phyloP scores from a whole-genome alignment of 2,329 filamentous ascomycete species.

The Clonostachys solani region DNA sequence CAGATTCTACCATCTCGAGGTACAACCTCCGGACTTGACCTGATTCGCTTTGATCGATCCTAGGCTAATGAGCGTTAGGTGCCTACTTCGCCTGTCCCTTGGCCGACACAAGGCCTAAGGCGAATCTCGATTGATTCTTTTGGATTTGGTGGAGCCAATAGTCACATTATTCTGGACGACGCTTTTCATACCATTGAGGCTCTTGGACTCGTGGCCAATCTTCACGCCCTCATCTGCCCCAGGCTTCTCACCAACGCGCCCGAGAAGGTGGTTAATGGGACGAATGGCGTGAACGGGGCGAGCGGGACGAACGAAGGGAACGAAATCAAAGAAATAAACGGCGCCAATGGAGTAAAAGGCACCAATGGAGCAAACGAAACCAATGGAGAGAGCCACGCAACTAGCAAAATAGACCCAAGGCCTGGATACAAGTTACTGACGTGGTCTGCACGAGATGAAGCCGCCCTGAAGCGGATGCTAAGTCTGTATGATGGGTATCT shows the following conservation, averaged over 20 bases:
- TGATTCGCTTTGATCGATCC: no score
- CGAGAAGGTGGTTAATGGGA: no score
- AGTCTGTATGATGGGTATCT: neutral
- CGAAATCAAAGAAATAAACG: no score
- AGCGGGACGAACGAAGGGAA: no score
- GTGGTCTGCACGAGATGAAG: neutral
- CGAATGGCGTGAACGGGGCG: no score
- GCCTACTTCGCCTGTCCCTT: neutral
- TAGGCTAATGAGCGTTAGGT: no score
- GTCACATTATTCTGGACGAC: conserved; percentile 12
- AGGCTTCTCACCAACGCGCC: no score
- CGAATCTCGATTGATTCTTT: conserved; percentile 11
- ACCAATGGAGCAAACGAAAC: neutral
- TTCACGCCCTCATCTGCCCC: neutral
- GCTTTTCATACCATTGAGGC: conserved; percentile 4
- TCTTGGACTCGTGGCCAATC: conserved; percentile 1
- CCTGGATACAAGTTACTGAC: neutral
- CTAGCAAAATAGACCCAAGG: neutral
- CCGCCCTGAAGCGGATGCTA: neutral
- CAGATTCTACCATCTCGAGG: neutral
- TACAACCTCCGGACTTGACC: neutral
- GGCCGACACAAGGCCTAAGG: conserved; percentile 1
- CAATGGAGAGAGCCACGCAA: neutral
- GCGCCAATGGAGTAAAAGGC: no score
- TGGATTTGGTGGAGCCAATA: conserved; percentile 13